Percentiles rank a stretch among this genome's conserved stretches.
These are phyloP conservation scores for Perkinsus marinus DNA, from an alignment of 169 alveolate species.

Conservation along the genomic window DNA sequence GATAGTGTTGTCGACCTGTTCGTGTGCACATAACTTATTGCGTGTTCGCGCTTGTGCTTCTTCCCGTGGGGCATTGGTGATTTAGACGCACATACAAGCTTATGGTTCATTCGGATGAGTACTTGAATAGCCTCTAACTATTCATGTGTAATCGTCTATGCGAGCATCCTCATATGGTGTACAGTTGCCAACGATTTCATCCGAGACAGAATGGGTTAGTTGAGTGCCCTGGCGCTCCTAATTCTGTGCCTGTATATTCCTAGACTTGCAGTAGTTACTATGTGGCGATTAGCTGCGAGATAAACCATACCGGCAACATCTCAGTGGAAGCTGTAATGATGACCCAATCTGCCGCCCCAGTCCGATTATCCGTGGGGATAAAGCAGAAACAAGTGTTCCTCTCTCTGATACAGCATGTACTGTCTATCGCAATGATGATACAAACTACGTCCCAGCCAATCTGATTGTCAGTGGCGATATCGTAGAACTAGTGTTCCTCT, in stretches of 20 bases:
- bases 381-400: neutral
- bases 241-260: neutral
- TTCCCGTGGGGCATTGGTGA: neutral
- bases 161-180: neutral
- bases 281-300: neutral
- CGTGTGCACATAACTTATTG: neutral
- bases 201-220: neutral
- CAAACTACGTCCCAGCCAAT: neutral
- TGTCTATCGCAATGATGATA: neutral
- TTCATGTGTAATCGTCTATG: neutral
- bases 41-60: neutral
- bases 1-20: neutral
- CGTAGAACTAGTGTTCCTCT: neutral
- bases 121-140: neutral
- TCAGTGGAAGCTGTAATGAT: neutral
- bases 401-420: neutral
- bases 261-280: neutral
- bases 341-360: neutral
- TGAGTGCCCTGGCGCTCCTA: neutral
- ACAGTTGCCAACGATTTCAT: neutral
- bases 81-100: neutral
- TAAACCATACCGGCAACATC: neutral
- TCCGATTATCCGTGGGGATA: neutral
- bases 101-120: neutral
- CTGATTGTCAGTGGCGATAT: neutral